Evolutionary conservation across 768 basidiomycete species (phyloP).

Genomic region (Atractiella rhizophila): DNA sequence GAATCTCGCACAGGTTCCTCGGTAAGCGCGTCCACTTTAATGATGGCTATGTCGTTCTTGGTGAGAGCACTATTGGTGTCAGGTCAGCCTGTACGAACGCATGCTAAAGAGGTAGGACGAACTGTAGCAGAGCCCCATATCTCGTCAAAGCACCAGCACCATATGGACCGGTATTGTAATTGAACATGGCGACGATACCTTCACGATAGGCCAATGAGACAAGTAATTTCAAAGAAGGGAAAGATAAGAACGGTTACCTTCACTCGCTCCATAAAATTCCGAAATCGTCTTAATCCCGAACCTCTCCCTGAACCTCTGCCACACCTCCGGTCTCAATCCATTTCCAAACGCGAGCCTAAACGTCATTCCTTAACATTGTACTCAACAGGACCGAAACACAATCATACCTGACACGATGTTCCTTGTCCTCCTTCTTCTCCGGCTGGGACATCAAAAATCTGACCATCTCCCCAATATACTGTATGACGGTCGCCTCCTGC

Average conservation of each 20-base stretch:
- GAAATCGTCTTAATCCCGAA: conserved; percentile 8
- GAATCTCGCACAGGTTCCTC: conserved; percentile 8
- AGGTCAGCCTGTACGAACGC: too few relatives aligned
- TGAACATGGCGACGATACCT: conserved; percentile 5
- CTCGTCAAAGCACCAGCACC: conserved; percentile 9
- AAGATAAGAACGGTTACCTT: conserved; percentile 1
- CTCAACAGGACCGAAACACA: too few relatives aligned
- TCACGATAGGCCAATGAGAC: not conserved
- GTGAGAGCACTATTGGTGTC: too few relatives aligned
- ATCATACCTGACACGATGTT: too few relatives aligned
- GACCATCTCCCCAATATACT: conserved; percentile 10
- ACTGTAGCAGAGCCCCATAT: conserved; percentile 1
- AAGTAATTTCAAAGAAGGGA: not conserved
- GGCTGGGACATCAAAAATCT: too few relatives aligned
- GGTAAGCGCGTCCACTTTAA: conserved; percentile 8
- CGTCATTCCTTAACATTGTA: too few relatives aligned
- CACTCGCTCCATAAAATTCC: conserved; percentile 11
- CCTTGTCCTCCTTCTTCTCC: too few relatives aligned
- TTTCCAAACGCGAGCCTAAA: too few relatives aligned
- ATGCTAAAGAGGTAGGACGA: too few relatives aligned
- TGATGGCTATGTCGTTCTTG: conserved; percentile 4
- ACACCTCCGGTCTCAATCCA: conserved; percentile 7
- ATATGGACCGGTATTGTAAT: conserved; percentile 1
- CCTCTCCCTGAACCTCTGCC: conserved; percentile 10
- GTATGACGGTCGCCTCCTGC: conserved; percentile 4